A percentile compares a stretch with the other conserved stretches of the same genome.
Conservation (phyloP, 2,329 filamentous ascomycete genomes). For the Cladophialophora psammophila region DNA sequence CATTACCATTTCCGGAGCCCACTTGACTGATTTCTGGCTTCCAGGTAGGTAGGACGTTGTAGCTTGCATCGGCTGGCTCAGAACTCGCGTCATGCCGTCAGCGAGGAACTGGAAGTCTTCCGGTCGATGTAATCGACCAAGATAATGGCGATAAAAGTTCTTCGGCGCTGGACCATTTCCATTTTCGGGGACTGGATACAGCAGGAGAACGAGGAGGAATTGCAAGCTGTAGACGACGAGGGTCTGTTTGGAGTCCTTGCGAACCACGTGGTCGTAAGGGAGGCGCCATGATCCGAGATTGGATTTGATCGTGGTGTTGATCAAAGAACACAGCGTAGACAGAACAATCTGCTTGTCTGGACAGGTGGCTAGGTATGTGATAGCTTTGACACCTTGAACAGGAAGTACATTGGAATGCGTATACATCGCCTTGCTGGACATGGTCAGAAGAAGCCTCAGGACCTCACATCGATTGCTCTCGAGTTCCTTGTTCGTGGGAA, state of each 20-base stretch:
- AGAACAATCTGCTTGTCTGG: constrained; percentile 90
- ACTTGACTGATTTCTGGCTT: constrained; percentile 78
- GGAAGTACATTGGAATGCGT: constrained; percentile 80
- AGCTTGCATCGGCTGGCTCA: constrained; percentile 81
- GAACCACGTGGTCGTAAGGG: constrained; percentile 90
- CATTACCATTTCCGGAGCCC: constrained; percentile 95
- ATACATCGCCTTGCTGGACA: constrained; percentile 94
- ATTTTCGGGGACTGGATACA: constrained; percentile 87
- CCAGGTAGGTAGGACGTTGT: constrained; percentile 88
- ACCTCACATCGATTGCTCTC: constrained; percentile 94
- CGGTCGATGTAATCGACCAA: constrained; percentile 86
- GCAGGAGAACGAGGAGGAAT: constrained; percentile 80
- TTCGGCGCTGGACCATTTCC: constrained; percentile 71
- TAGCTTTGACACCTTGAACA: constrained; percentile 78
- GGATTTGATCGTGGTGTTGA: constrained; percentile 96
- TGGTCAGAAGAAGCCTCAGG: constrained; percentile 80
- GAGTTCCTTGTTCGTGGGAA: constrained; percentile 87
- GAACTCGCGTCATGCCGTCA: constrained; percentile 88
- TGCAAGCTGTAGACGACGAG: constrained; percentile 92
- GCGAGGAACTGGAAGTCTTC: constrained; percentile 98
- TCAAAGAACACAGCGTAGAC: constrained; percentile 85
- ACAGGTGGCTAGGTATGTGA: constrained; percentile 88
- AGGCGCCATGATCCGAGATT: constrained; percentile 94
- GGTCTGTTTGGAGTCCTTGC: constrained; percentile 87
- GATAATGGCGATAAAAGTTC: constrained; percentile 93